Conservation (phyloP, 1,284 basidiomycete species). For the Waitea zeae region DNA sequence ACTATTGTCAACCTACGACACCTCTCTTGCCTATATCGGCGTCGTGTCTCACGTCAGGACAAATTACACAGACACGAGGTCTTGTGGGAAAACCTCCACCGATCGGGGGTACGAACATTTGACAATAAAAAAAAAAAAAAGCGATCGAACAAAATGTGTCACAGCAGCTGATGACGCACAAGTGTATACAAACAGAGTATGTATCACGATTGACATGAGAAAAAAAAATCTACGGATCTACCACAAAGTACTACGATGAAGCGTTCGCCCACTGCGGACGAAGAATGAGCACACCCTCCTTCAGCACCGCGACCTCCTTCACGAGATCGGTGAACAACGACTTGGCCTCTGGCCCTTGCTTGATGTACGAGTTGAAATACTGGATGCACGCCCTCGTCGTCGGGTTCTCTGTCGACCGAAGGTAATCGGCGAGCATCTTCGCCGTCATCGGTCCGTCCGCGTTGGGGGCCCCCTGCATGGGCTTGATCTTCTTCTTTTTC, state of each 20-base stretch:
- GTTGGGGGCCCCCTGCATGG: constrained; percentile 20
- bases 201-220: background rate
- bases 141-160: too few species aligned
- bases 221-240: background rate
- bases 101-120: too few species aligned
- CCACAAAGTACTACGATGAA: too few species aligned
- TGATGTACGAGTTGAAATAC: constrained; percentile 58
- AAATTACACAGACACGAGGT: too few species aligned
- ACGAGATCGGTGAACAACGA: constrained; percentile 44
- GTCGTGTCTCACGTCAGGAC: too few species aligned
- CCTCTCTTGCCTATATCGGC: too few species aligned
- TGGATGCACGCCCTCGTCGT: constrained; percentile 62
- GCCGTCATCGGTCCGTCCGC: constrained; percentile 36
- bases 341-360: constrained; percentile 44
- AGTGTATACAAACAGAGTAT: too few species aligned
- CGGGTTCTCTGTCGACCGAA: constrained; percentile 41
- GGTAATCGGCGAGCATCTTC: constrained; percentile 52
- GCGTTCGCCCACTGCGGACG: background rate
- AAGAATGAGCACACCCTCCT: background rate
- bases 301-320: background rate
- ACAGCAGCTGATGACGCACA: too few species aligned
- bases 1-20: too few species aligned
- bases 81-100: too few species aligned
- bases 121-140: too few species aligned
- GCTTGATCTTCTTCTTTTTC: constrained; percentile 53